Evolutionary conservation across 2,329 filamentous ascomycete species (phyloP).

Genomic region (Aspergillaceae sp.): DNA sequence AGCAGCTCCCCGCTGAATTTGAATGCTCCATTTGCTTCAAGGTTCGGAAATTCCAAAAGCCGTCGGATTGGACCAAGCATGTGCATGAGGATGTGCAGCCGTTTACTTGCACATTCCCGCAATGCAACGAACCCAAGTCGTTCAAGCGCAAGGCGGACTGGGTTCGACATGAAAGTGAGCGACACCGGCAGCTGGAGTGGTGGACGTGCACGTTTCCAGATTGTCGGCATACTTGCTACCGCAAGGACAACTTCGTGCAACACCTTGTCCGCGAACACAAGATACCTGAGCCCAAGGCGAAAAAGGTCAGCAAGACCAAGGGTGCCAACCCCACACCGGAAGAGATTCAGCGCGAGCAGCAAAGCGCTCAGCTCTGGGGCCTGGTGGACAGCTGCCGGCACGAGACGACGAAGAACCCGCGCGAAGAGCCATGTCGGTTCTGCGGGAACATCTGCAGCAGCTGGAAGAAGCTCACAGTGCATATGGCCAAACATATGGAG

Average conservation of each 20-base stretch:
- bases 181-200: conserved; percentile 81
- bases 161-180: conserved; percentile 89
- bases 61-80: conserved; percentile 94
- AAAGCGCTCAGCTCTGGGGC: conserved; percentile 60
- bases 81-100: conserved; percentile 90
- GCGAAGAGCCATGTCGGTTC: conserved; percentile 77
- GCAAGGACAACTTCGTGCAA: conserved; percentile 87
- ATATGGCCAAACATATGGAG: conserved; percentile 91
- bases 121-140: conserved; percentile 75
- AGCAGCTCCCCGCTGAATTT: conserved; percentile 71
- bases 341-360: conserved; percentile 22
- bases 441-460: conserved; percentile 70
- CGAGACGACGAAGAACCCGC: conserved; percentile 57
- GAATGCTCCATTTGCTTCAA: conserved; percentile 85
- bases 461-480: conserved; percentile 93
- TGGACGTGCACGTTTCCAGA: conserved; percentile 78
- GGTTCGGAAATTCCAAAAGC: conserved; percentile 77
- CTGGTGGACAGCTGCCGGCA: conserved; percentile 70
- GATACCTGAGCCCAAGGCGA: conserved; percentile 69
- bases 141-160: conserved; percentile 95
- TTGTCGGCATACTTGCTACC: conserved; percentile 72
- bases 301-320: conserved; percentile 55
- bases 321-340: conserved; percentile 6
- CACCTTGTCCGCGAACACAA: conserved; percentile 90
- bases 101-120: conserved; percentile 83